Base-by-base conservation (phyloP, 2,329 filamentous ascomycete species). In the Dactylonectria estremocensis region DNA sequence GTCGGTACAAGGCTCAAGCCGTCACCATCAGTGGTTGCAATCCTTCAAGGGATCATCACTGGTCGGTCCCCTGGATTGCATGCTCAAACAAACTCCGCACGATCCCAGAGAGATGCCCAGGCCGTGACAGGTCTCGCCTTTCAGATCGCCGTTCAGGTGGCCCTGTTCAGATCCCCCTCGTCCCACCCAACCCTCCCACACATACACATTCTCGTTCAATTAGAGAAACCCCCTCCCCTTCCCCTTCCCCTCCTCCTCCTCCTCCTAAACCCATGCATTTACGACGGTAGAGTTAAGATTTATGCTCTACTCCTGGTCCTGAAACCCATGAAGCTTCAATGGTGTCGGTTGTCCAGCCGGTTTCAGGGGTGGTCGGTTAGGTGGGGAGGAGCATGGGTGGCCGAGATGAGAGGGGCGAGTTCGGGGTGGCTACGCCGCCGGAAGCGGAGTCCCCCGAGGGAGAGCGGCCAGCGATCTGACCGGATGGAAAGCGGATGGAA, bases 371-470 rank as follows among this genome's bases (percentile, higher is more conserved):
- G n/a, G 62, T 28, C 20, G 33, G 22, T 37, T 40, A n/a, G 54
- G 54, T 28, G 31, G 16, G 11, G 28, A 52, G 33, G 24, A 33
- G 13, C 52, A 56, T 46, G 52, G 56, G 24, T 56, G 54, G 50
- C 56, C 62, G 49, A 60, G 62, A 65, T 61, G 50, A 60, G 63
- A 40, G 28, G 46, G 57, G 57, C 50, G 20, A 5, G 20, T 13
- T 37, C 60, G 49, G 20, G 22, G 7, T 20, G 14, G 14, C 24
- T 28, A 28, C n/a, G 40, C 16, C 16, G 14, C 53, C 28, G 50
- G 16, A 52, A 48, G 45, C 6, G 24, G 55, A 48, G 11, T 31
- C n/a, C 37, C 8, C 31, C 37, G 46, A 40, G 28, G n/a, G 33
- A 40, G 16, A 37, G 45, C 5, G 31, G 45, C 31, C 35, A 55